These are phyloP conservation scores for Psilocybe azurescens DNA, from an alignment of 768 basidiomycete genomes.

Conservation along the genomic window DNA sequence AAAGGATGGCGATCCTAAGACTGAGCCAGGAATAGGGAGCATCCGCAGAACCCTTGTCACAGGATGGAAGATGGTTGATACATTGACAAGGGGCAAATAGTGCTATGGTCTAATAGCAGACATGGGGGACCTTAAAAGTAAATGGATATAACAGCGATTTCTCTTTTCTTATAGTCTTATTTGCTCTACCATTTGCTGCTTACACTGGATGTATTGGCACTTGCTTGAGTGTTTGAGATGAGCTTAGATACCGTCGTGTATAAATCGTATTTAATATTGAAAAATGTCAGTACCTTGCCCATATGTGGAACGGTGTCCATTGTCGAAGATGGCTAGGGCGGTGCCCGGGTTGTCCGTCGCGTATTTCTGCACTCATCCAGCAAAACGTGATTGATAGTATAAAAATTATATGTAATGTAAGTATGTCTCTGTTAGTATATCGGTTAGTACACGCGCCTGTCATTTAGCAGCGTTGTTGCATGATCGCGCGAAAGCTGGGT, in stretches of 20 bases:
- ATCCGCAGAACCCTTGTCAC: constrained; percentile 41
- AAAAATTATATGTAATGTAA: not conserved
- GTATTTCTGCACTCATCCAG: too few species aligned
- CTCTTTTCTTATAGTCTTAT: not conserved
- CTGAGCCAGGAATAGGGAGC: constrained; percentile 33
- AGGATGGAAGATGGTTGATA: constrained; percentile 47
- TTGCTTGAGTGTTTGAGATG: not conserved
- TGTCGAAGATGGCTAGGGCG: too few species aligned
- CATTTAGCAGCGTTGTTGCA: not conserved
- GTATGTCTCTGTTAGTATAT: constrained; percentile 20
- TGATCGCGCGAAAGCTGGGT: constrained; percentile 19
- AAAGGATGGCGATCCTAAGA: constrained; percentile 8
- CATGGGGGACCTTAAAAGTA: not conserved
- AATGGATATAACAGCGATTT: not conserved
- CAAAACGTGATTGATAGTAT: not conserved
- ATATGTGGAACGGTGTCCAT: too few species aligned
- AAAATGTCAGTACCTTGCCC: too few species aligned
- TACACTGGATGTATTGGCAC: not conserved
- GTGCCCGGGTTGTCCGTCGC: too few species aligned
- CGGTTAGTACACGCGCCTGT: constrained; percentile 28
- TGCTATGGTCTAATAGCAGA: not conserved
- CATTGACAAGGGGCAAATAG: constrained; percentile 18
- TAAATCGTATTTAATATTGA: too few species aligned
- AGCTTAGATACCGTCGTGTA: not conserved
- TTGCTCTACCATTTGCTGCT: not conserved